Evolutionary conservation across 2,329 filamentous ascomycete species (phyloP), one percentile per base, ranked within the genome.

Genomic region (Nectriaceae sp.): DNA sequence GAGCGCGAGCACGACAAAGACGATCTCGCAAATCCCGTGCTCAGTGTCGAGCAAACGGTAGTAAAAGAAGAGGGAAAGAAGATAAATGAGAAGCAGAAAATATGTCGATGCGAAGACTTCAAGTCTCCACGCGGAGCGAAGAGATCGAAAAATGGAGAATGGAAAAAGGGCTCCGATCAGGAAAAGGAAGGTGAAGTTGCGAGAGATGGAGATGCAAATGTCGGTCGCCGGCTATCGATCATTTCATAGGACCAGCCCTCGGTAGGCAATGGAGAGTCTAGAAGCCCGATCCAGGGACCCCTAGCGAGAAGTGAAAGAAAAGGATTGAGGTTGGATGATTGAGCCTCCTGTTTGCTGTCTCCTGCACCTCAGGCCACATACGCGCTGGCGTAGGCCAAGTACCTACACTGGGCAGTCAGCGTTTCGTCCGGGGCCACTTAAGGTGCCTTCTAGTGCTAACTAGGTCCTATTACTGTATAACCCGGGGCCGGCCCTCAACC

Each of bases 121-220:
- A 40, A 53, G 44, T 33, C 50, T 29, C 38, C 44, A 46, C 41
- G 50, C 40, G 24, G 24, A 53, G 38, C 16, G 33, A 16, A 52
- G 35, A 20, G 36, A 33, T 38, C 18, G 24, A 33, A 16, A n/a
- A 44, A 39, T 37, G 40, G 44, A 31, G 26, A 31, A 31, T 8
- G 15, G 26, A 31, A 31, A 15, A 31, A 31, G 26, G 26, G 26
- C 26, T n/a, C n/a, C n/a, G 26, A 31, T 31, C 26, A n/a, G 10
- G 26, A 10, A 31, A 31, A 31, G 26, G 26, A 38, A n/a, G 35
- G 26, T 8, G 10, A 31, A 31, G 26, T 8, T 8, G 26, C 8
- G 26, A 15, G 26, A 8, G 26, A 36, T 36, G 33, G 8, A 36
- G 8, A 36, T 36, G 33, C 33, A 36, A 36, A 36, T 6, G 33